phyloP scores from a whole-genome alignment of 495 filamentous ascomycete species.

The Parathielavia appendiculata region DNA sequence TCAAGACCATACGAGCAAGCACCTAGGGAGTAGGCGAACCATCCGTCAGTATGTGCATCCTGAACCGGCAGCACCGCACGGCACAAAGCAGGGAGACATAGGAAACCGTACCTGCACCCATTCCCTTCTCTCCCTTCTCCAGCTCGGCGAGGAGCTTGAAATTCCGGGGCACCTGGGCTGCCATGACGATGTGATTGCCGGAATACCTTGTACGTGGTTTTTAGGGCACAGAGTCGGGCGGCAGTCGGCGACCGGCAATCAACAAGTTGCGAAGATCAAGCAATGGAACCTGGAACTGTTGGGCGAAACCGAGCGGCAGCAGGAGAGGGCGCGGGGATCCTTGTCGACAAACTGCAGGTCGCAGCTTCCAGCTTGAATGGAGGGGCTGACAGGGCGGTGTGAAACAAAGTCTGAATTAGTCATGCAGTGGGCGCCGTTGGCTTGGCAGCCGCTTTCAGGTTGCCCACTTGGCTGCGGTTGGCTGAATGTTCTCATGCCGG shows the following conservation, averaged over 20 bases:
- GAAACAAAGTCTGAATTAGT: slow-evolving; percentile 23
- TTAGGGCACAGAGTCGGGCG: background rate
- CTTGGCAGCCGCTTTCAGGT: background rate
- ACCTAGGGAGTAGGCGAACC: slow-evolving; percentile 47
- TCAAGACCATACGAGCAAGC: slow-evolving; percentile 95
- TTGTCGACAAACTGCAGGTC: background rate
- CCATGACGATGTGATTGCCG: slow-evolving; percentile 24
- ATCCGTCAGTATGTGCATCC: background rate
- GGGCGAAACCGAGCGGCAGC: too few relatives aligned
- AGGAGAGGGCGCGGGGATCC: too few relatives aligned
- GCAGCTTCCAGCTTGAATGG: slow-evolving; percentile 6
- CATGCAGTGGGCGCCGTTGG: slow-evolving; percentile 6
- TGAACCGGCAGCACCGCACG: background rate
- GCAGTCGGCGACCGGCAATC: background rate
- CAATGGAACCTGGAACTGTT: background rate
- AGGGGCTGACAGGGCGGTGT: slow-evolving; percentile 23
- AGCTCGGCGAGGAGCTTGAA: slow-evolving; percentile 95
- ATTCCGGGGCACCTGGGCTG: slow-evolving; percentile 88
- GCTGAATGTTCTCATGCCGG: too few relatives aligned
- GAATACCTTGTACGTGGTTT: slow-evolving; percentile 1
- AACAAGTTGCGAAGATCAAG: background rate
- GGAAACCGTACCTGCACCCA: slow-evolving; percentile 69
- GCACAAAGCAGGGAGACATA: background rate
- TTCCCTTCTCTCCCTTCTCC: slow-evolving; percentile 97
- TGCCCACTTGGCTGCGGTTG: background rate